phyloP scores from a whole-genome alignment of 2,329 filamentous ascomycete species.

The Aureobasidium sp. region DNA sequence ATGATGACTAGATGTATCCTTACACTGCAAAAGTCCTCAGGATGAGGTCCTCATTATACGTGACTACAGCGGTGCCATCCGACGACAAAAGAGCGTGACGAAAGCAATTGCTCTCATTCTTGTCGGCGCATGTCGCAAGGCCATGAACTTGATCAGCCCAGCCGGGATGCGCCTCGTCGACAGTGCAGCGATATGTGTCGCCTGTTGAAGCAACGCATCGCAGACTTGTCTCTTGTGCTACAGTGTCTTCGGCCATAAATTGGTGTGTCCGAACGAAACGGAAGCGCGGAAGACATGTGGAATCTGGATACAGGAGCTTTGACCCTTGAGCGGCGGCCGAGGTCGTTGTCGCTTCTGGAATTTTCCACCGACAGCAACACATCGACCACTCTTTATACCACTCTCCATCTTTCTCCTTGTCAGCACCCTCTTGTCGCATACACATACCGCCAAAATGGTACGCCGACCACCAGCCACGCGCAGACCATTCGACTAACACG shows the following conservation, averaged over 20 bases:
- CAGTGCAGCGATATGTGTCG: slow-evolving; percentile 17
- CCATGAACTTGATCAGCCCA: slow-evolving; percentile 2
- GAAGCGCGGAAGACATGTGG: not conserved
- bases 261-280: not conserved
- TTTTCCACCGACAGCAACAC: slow-evolving; percentile 11
- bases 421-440: slow-evolving; percentile 13
- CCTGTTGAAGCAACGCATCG: slow-evolving; percentile 23
- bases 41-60: slow-evolving; percentile 44
- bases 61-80: slow-evolving; percentile 53
- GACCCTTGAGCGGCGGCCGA: not conserved
- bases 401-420: not conserved
- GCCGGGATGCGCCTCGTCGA: slow-evolving; percentile 11
- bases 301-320: not conserved
- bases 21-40: slow-evolving; percentile 48
- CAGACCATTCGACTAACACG: not conserved
- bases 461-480: too few relatives aligned
- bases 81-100: slow-evolving; percentile 42
- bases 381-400: not conserved
- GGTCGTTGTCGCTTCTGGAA: slow-evolving; percentile 8
- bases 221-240: not conserved
- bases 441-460: slow-evolving; percentile 23
- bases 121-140: not conserved
- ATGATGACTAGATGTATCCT: not conserved
- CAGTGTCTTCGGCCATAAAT: not conserved
- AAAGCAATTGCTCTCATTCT: slow-evolving; percentile 33